Evolutionary conservation across 2,329 filamentous ascomycete genomes (phyloP), one percentile per base, ranked within the genome.

Genomic region (Mariannaea elegans): DNA sequence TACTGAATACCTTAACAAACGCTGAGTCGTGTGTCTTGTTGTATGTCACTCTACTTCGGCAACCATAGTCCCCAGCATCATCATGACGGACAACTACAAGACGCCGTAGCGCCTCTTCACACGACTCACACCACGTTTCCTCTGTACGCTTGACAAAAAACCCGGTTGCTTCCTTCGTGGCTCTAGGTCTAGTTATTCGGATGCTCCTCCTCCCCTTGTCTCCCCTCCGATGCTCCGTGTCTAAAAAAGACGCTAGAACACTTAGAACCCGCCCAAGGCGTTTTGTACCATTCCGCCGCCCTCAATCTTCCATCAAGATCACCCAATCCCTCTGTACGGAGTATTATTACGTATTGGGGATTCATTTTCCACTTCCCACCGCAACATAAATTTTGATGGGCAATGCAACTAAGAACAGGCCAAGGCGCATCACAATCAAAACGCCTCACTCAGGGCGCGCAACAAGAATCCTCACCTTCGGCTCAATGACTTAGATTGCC

Each of bases 251-350:
- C 50, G 45, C 50, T 55, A 59, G 41, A 49, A 44, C 19, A 29
- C 50, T 36, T 59, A 55, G 56, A 59, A 36, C 44, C 56, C 56
- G 38, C 50, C 23, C 50, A 50, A 38, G 44, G 38, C 36, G 18
- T 46, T 36, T 42, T 45, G 32, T 31, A 51, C 49, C 51, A 59
- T 51, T 59, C 45, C 57, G 50, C 42, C 31, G 34, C 59, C 58
- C 60, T 66, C 58, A 38, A 16, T 58, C 64, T 61, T 44, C 21
- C 42, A 47, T 42, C 53, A 18, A 62, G 59, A 70, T 70, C 24
- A 6, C 63, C 44, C 67, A 61, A 69, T 69, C 61, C 54, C 52
- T 27, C 55, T 53, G 53, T 42, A 48, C 60, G 10, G 42, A 23
- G 7, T 44, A 29, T 45, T 32, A 27, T 14, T 13, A 47, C 9